phyloP scores from a whole-genome alignment of 192 early-diverging fungal genomes.

The Backusella parvicylindrica region DNA sequence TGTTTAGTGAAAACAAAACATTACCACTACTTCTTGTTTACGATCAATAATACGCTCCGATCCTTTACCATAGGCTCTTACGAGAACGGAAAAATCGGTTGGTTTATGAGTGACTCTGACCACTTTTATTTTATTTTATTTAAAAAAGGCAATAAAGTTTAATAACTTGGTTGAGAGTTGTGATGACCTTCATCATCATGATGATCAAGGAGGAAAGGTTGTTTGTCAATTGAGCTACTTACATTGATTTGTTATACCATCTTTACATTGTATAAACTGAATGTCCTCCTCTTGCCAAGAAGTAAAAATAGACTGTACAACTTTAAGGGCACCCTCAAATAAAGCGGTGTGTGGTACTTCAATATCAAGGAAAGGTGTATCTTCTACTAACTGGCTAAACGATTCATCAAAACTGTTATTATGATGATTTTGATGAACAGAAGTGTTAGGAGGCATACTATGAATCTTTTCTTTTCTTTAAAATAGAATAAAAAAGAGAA shows the following conservation, averaged over 20 bases:
- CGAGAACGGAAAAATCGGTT: conserved; percentile 60
- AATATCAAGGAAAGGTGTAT: conserved; percentile 36
- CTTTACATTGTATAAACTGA: conserved; percentile 64
- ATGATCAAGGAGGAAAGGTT: no score
- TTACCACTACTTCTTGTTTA: conserved; percentile 80
- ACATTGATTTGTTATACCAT: conserved; percentile 81
- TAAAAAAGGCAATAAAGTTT: neutral
- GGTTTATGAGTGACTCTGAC: conserved; percentile 65
- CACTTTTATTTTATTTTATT: conserved; percentile 35
- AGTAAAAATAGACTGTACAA: conserved; percentile 56
- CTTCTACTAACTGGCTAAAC: conserved; percentile 19
- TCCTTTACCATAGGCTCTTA: conserved; percentile 85
- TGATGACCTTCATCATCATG: neutral
- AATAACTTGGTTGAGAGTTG: neutral
- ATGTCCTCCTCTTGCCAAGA: conserved; percentile 57
- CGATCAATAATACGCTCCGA: conserved; percentile 88
- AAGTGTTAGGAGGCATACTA: conserved; percentile 10
- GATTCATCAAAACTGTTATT: conserved; percentile 1
- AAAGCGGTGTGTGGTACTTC: conserved; percentile 53
- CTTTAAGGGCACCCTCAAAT: conserved; percentile 59
- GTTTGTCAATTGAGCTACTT: conserved; percentile 33
- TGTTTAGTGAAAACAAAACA: no score
- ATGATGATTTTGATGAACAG: neutral
- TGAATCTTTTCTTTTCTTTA: neutral
- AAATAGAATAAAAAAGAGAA: neutral